Conservation (phyloP, 148 eudicot species). For the Heliosperma pusillum region DNA sequence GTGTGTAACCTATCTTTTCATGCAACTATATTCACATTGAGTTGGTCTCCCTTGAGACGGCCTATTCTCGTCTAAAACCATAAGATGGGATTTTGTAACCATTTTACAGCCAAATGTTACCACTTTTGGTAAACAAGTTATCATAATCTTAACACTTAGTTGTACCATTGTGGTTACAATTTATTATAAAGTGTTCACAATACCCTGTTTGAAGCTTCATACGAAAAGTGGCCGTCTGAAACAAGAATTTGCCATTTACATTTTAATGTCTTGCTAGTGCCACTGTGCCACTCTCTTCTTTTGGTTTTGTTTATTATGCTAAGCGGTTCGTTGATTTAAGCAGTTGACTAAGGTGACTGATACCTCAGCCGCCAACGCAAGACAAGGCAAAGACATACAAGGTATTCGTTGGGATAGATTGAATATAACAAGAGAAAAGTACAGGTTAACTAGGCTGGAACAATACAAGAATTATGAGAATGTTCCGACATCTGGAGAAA, state of each 20-base stretch:
- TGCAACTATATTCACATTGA: no score
- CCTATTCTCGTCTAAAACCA: no score
- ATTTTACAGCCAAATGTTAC: no score
- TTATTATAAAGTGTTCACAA: no score
- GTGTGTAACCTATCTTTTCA: conserved; percentile 32
- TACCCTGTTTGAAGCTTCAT: no score
- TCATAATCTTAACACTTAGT: no score
- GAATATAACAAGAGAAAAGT: conserved; percentile 65
- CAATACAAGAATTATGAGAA: conserved; percentile 84
- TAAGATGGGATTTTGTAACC: no score
- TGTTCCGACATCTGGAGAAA: conserved; percentile 58
- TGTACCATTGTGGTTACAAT: no score
- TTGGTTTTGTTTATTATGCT: not conserved
- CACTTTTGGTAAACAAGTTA: no score
- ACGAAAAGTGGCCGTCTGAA: no score
- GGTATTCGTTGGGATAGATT: conserved; percentile 87
- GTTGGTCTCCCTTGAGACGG: no score
- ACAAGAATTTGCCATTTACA: no score
- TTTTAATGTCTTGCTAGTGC: not conserved
- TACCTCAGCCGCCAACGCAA: conserved; percentile 76
- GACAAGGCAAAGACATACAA: conserved; percentile 89
- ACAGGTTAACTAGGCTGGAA: conserved; percentile 67
- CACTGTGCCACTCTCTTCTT: not conserved
- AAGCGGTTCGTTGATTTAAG: conserved; percentile 11
- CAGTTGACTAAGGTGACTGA: conserved; percentile 78